Conservation (phyloP, 2,329 filamentous ascomycete species). For the Dendrostoma leiphaemia region DNA sequence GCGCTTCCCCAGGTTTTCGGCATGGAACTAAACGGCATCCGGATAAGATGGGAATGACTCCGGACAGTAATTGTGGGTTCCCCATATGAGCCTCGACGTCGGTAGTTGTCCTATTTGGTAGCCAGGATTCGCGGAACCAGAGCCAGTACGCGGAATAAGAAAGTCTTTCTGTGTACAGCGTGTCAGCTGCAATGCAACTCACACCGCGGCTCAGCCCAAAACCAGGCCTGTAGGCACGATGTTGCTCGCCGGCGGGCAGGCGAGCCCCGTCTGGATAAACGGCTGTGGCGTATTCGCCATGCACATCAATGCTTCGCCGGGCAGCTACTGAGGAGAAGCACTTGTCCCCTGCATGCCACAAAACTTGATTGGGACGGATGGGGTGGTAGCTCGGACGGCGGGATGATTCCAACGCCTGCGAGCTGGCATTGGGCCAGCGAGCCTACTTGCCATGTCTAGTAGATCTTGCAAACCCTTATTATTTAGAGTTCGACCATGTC, state of each 20-base stretch:
- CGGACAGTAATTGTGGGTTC: neutral
- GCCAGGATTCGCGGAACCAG: neutral
- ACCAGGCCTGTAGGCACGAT: neutral
- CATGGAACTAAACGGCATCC: neutral
- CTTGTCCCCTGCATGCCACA: no score
- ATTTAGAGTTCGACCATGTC: neutral
- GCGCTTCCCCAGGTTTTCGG: slow-evolving; percentile 6
- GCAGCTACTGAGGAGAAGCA: no score
- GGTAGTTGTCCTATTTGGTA: slow-evolving; percentile 18
- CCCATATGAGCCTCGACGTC: neutral
- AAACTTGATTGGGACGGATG: neutral
- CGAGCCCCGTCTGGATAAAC: neutral
- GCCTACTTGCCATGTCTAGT: neutral
- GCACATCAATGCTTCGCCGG: no score
- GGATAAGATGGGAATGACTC: neutral
- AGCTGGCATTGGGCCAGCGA: neutral
- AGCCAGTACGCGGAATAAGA: no score
- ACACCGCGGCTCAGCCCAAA: neutral
- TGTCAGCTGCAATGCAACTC: neutral
- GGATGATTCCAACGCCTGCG: neutral
- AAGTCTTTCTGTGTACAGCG: no score
- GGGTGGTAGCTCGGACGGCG: neutral
- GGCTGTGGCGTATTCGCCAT: no score
- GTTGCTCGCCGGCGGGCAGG: neutral
- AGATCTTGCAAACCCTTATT: neutral